Percentiles rank a stretch among this genome's conserved stretches.
Conservation (phyloP, 2,329 filamentous ascomycete species). For the Daldinia eschscholtzii region DNA sequence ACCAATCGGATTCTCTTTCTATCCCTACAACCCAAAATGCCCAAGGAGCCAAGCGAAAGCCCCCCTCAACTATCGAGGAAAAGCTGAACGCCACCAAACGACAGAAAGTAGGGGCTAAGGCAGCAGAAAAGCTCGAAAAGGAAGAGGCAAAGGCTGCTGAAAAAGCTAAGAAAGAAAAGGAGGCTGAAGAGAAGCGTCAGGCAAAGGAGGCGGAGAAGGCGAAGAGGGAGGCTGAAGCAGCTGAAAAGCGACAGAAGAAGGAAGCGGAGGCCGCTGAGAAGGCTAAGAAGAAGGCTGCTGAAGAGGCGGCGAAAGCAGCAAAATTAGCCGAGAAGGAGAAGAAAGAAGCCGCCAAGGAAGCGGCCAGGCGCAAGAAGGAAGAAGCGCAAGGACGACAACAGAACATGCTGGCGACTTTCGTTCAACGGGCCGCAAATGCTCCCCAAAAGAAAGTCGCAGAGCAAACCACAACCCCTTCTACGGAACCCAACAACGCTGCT, state of each 20-base stretch:
- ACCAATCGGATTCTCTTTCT: slow-evolving; percentile 5
- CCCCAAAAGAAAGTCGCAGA: slow-evolving; percentile 44
- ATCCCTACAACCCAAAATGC: slow-evolving; percentile 19
- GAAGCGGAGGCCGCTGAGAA: slow-evolving; percentile 55
- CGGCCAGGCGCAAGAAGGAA: slow-evolving; percentile 58
- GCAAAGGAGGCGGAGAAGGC: slow-evolving; percentile 54
- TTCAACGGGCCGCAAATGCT: slow-evolving; percentile 46
- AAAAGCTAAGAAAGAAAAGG: slow-evolving; percentile 49
- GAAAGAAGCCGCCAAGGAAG: slow-evolving; percentile 61
- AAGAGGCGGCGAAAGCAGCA: slow-evolving; percentile 47
- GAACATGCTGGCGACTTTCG: slow-evolving; percentile 46
- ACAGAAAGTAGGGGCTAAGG: slow-evolving; percentile 1
- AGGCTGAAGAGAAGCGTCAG: slow-evolving; percentile 59
- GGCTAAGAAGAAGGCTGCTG: slow-evolving; percentile 51
- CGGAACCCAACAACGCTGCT: slow-evolving; percentile 40
- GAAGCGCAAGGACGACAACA: slow-evolving; percentile 58
- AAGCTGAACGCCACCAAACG: slow-evolving; percentile 3
- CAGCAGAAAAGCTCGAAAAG: slow-evolving; percentile 1
- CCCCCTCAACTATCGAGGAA: slow-evolving; percentile 40
- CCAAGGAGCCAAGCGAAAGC: slow-evolving; percentile 56
- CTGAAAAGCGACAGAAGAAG: slow-evolving; percentile 58
- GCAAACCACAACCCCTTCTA: slow-evolving; percentile 12
- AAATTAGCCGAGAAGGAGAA: slow-evolving; percentile 61
- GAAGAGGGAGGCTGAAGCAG: slow-evolving; percentile 54
- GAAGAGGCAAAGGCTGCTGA: slow-evolving; percentile 8